Evolutionary conservation across 1,284 basidiomycete species (phyloP).

Genomic region (Cryptococcus wingfieldii): DNA sequence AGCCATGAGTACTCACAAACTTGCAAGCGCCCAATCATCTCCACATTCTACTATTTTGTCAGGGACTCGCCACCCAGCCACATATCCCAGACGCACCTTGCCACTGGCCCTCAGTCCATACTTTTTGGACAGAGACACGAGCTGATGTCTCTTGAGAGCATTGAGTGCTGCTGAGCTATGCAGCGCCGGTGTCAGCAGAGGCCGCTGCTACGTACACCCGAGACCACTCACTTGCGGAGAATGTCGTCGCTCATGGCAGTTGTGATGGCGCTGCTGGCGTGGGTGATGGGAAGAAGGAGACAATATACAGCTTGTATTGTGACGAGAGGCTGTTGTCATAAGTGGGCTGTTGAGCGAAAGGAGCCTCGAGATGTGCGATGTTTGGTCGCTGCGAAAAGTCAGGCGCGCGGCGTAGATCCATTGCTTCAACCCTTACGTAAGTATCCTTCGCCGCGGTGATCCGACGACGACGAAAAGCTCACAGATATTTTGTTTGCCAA

Average conservation of each 20-base stretch:
- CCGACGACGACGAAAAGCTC: neutral
- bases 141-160: conserved; percentile 44
- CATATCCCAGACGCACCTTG: conserved; percentile 29
- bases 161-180: conserved; percentile 39
- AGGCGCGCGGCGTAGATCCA: too few species aligned
- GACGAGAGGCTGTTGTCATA: neutral
- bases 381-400: conserved; percentile 1
- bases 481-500: neutral
- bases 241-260: conserved; percentile 23
- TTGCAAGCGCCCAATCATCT: conserved; percentile 38
- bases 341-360: neutral
- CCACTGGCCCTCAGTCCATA: conserved; percentile 45
- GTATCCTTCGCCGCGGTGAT: too few species aligned
- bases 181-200: neutral
- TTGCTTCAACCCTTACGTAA: too few species aligned
- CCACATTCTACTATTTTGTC: conserved; percentile 32
- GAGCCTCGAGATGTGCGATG: neutral
- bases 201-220: neutral
- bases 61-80: neutral
- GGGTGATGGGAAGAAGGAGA: neutral
- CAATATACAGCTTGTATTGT: neutral
- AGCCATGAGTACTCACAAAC: conserved; percentile 31
- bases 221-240: conserved; percentile 26
- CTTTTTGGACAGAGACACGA: conserved; percentile 43
- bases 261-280: neutral